Evolutionary conservation across 441 rosid genomes (phyloP), one percentile per base, ranked within the genome.

Genomic region (Populus tomentosa): DNA sequence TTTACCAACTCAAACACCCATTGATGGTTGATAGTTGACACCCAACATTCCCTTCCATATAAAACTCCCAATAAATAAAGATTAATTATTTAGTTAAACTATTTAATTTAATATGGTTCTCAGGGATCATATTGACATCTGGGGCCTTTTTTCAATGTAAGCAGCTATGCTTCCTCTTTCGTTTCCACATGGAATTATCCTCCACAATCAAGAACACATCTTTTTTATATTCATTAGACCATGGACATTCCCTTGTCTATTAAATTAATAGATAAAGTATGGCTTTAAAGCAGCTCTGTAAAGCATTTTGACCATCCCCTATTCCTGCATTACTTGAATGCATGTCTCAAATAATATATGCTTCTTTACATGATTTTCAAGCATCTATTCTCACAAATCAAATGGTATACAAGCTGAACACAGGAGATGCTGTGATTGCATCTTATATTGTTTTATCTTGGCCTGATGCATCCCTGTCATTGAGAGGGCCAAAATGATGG

Each of bases 401-500:
- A 2, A 20, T 56, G 21, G 8, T 56, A 18, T 21, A 56, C 62
- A 2, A 20, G 8, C 62, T 56, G 62, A 56, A 50, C 18, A 56
- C 62, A 56, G 3, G 21, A 56, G 62, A 56, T 56, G 20, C 21
- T 8, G 28, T 21, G 75, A 28, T 8, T 56, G 14, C 18, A 63
- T 38, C 16, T 61, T 33, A 28, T 4, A 16, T 24, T 24, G 7
- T 21, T 18, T n/a, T 32, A 16, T 30, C n/a, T 11, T 61, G 20
- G 7, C 36, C 46, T 40, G 74, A 42, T 68, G 40, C 64, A 74
- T 36, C 50, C 83, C 79, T 0, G 81, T 84, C 64, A 72, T 78
- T 21, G 84, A 69, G 71, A 89, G 85, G 74, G 84, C 38, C 70
- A 87, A 35, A 75, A 82, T 66, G 35, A 71, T 80, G 36, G 77